Evolutionary conservation across 306 rosid species (phyloP), one percentile per base, ranked within the genome.

Genomic region (Medicago lupulina): DNA sequence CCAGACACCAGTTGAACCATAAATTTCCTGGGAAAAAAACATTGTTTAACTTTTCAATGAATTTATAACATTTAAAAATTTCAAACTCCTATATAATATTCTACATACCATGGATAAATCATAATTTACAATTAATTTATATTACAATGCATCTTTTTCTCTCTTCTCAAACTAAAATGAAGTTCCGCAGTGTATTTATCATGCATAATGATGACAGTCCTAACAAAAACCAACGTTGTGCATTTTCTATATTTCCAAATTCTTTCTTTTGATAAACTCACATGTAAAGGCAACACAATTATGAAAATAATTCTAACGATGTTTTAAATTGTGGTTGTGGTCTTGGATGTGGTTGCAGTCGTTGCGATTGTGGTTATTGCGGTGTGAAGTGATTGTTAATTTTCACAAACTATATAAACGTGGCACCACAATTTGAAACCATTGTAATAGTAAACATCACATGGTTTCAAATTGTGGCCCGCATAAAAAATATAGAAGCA

Each of bases 1-100:
- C 99, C 99, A 18, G 97, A 89, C 73, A 88, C 87, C 82, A 95
- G 71, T 89, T 86, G 91, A 81, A 73, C 81, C 77, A 83, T 53
- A 82, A 83, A 79, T 69, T 89, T 77, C 91, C 98, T 95, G 88
- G 64, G 82, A 59, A 67, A 25, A 59, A 25, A 10, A 23, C 34
- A 84, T 15, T 25, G 67, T 38, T 31, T 73, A 73, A 80, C 67
- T 79, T 69, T 46, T 61, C 67, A 15, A 49, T 53, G 41, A 19
- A 47, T 36, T 62, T 21, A 25, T 40, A 49, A 31, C 66, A 46
- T 23, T 51, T 67, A 19, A 51, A 47, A 38, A 41, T 43, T 72
- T 64, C 19, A 41, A 67, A 64, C 15, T 53, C 28, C 53, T 49
- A 18, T 7, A 23, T 58, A 47, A 69, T 16, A n/a, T 46, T 70